phyloP scores from a whole-genome alignment of 2,329 filamentous ascomycete species.

The Ophiosphaerella korrae region DNA sequence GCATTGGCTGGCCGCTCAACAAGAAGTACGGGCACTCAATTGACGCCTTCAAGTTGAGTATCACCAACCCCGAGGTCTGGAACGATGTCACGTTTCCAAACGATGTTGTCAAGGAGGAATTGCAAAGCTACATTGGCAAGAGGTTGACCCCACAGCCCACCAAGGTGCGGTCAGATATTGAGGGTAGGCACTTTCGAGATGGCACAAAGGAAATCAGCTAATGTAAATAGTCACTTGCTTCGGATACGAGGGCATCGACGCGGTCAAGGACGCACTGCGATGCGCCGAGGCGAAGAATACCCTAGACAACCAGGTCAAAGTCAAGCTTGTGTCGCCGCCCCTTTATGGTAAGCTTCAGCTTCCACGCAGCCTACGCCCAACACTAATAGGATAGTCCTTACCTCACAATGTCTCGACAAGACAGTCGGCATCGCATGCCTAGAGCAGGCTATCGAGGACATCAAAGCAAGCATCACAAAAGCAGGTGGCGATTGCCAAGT shows the following conservation, averaged over 20 bases:
- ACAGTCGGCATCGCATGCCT: constrained; percentile 79
- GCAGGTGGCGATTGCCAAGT: constrained; percentile 81
- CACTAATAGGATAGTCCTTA: constrained; percentile 67
- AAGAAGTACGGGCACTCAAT: constrained; percentile 96
- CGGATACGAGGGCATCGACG: constrained; percentile 97
- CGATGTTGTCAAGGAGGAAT: constrained; percentile 82
- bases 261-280: constrained; percentile 90
- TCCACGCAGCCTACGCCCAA: background rate
- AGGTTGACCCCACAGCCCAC: constrained; percentile 97
- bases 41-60: constrained; percentile 98
- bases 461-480: constrained; percentile 77
- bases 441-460: constrained; percentile 87
- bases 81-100: constrained; percentile 88
- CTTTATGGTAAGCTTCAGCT: constrained; percentile 65
- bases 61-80: constrained; percentile 98
- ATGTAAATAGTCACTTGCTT: constrained; percentile 48
- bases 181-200: constrained; percentile 74
- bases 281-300: constrained; percentile 94
- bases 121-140: constrained; percentile 96
- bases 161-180: constrained; percentile 96
- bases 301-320: constrained; percentile 91
- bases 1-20: constrained; percentile 95
- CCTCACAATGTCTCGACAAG: constrained; percentile 95
- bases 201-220: constrained; percentile 6
- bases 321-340: constrained; percentile 96